Evolutionary conservation across 2,329 filamentous ascomycete species (phyloP), one percentile per base, ranked within the genome.

Genomic region (Penicillium sp.): DNA sequence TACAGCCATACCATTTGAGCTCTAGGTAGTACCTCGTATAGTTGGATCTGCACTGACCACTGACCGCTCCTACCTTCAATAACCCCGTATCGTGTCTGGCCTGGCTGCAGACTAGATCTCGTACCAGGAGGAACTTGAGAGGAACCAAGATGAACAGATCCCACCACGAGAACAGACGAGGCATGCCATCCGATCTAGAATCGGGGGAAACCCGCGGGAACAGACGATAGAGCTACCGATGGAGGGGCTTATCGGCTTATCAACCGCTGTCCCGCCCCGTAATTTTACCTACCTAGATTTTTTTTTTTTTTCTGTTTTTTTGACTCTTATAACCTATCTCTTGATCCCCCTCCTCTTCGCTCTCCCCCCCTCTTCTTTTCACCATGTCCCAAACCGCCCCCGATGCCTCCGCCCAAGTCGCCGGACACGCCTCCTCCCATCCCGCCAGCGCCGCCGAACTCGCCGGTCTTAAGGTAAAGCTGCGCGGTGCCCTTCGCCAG

Each of bases 401-500:
- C 51, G 64, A 75, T 75, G 73, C 70, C 70, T 65, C 67, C 68
- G 52, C 72, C 71, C 64, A 74, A 70, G 64, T 70, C 67, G 52
- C 70, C 73, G 65, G 70, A 70, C 67, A 73, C 64, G 53, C 73
- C 71, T 47, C 73, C 80, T 44, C 74, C 74, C 53, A 70, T 76
- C 39, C 75, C 74, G 55, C 75, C 76, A 61, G 70, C 71, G 51
- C 73, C 75, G 55, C 73, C 74, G 79, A 85, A 83, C 79, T 82
- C 76, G 65, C 79, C 77, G 71, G 74, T 82, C 83, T 86, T 81
- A 82, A 83, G 74, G 76, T 82, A 77, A 87, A 72, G 76, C 81
- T 92, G 80, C 81, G 85, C 70, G 75, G 77, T 63, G 84, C 87
- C 54, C 84, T 97, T 64, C 89, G 89, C 74, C 86, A 91, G 73